Percentiles rank a stretch among this genome's conserved stretches.
These are phyloP conservation scores for Quercus ilex DNA, from an alignment of 306 rosid genomes.

Conservation along the genomic window DNA sequence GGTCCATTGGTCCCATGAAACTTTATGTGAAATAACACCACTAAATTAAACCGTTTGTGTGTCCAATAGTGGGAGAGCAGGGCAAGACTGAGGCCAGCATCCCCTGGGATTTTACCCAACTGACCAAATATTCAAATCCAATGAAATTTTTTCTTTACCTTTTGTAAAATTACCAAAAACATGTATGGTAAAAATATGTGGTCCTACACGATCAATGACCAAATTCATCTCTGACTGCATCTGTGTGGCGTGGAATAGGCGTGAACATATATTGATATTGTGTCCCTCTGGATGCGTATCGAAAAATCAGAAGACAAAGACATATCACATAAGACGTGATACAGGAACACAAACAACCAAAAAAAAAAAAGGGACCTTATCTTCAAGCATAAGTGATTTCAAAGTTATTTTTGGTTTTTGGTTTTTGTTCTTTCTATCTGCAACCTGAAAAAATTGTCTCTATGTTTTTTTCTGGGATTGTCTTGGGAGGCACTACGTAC, in stretches of 20 bases:
- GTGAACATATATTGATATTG: constrained; percentile 1
- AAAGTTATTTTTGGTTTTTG: neutral
- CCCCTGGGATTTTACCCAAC: neutral
- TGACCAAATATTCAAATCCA: neutral
- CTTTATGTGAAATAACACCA: neutral
- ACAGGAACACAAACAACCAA: neutral
- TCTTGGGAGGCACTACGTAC: neutral
- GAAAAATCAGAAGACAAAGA: constrained; percentile 8
- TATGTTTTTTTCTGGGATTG: constrained; percentile 22
- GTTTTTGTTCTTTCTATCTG: neutral
- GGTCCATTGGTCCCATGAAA: neutral
- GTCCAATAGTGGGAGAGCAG: neutral
- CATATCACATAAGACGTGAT: neutral
- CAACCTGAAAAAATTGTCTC: constrained; percentile 18
- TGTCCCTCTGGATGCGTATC: neutral
- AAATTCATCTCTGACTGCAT: neutral
- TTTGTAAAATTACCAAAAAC: neutral
- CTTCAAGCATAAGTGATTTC: constrained; percentile 9
- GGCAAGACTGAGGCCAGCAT: neutral
- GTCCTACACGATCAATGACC: neutral
- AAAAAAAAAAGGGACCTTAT: constrained; percentile 10
- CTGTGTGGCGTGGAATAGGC: constrained; percentile 14
- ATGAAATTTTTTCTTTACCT: neutral
- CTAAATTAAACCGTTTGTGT: neutral
- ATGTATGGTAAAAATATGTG: neutral